Base-by-base conservation (phyloP, 768 basidiomycete species). In the Suillus sp. region DNA sequence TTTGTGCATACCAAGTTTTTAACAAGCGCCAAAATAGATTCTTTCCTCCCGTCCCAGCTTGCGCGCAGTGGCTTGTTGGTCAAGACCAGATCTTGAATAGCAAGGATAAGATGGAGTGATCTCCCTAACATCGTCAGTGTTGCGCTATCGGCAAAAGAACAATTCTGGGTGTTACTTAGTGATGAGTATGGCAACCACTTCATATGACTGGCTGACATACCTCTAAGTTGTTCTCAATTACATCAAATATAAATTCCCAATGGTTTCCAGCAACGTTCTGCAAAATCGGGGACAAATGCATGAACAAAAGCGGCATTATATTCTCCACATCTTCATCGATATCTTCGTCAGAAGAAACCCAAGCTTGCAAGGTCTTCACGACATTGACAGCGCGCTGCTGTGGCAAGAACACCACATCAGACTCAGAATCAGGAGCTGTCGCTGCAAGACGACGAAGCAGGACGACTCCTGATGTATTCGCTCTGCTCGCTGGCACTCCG, bases 211-310 rank as follows among this genome's bases (percentile, higher is more conserved):
- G 10, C 13, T 13, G 18, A 69, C 83, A 50, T 62, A 94, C 94
- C 84, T 98, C 96, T 3, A 99, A 79, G 69, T 92, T 93, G 63
- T 82, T 91, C 74, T 96, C 95, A 14, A 96, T 71, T 18, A 98
- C 75, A 71, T 98, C 95, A 72, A 93, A 96, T 5, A 95, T 86
- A 38, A 95, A 84, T 56, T 93, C 91, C 97, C 97, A 99, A 74
- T 99, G 97, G 0, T 83, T 79, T 0, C 96, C 97, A 16, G 86
- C 80, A 2, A 96, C 81, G 70, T 87, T 91, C 75, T 98, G 95
- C 64, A 99, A 76, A 60, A 98, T 90, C 2, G 96, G 95, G 1
- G 88, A 92, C 2, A 98, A 79, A 62, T 90, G 81, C 50, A 82
- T 76, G 71, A 93, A 92, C 3, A 97, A 72, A 64, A 87, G 74